phyloP scores from a whole-genome alignment of 108 stramenopile species.

The Skeletonema tropicum region DNA sequence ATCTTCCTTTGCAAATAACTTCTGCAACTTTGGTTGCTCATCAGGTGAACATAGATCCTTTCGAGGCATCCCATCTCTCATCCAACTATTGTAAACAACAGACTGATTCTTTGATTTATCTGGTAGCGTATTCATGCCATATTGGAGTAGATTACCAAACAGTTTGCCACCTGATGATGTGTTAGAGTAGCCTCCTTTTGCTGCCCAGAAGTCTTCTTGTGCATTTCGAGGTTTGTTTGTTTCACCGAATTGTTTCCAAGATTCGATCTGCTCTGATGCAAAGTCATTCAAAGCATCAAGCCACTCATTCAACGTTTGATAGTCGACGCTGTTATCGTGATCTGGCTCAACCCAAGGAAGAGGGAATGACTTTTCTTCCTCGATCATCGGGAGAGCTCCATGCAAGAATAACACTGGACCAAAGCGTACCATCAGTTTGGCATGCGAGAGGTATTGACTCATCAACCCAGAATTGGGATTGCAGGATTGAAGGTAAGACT shows the following conservation, averaged over 20 bases:
- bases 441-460: slow-evolving; percentile 68
- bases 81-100: slow-evolving; percentile 77
- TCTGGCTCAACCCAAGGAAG: slow-evolving; percentile 63
- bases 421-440: slow-evolving; percentile 54
- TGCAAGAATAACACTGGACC: slow-evolving; percentile 75
- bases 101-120: slow-evolving; percentile 61
- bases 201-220: slow-evolving; percentile 60
- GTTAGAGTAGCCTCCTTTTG: slow-evolving; percentile 65
- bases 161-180: slow-evolving; percentile 16
- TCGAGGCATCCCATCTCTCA: slow-evolving; percentile 68
- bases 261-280: slow-evolving; percentile 49
- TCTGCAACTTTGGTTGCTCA: slow-evolving; percentile 16
- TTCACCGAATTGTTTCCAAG: slow-evolving; percentile 58
- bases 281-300: slow-evolving; percentile 64
- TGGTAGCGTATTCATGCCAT: slow-evolving; percentile 85
- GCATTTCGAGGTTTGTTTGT: neutral
- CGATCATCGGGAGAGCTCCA: slow-evolving; percentile 68
- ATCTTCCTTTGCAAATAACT: slow-evolving; percentile 54
- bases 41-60: slow-evolving; percentile 47
- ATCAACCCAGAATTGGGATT: slow-evolving; percentile 71
- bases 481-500: slow-evolving; percentile 73
- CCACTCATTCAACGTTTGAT: slow-evolving; percentile 57
- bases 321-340: neutral
- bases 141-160: slow-evolving; percentile 67
- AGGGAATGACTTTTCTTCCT: slow-evolving; percentile 46